Evolutionary conservation across 148 eudicot species (phyloP), one percentile per base, ranked within the genome.

Genomic region (Chenopodium formosanum): DNA sequence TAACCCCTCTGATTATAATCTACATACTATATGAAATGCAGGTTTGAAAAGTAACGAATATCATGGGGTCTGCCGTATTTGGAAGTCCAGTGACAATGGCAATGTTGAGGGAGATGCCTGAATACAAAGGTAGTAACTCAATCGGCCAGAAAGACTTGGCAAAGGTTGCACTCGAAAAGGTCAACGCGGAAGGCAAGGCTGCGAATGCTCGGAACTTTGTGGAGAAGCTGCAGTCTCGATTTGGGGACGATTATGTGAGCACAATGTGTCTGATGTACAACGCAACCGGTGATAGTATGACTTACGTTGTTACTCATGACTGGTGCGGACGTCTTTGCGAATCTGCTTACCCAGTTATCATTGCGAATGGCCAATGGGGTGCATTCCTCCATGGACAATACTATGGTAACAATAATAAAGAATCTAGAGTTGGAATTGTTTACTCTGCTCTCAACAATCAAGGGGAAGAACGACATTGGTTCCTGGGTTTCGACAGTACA

Each of bases 231-330:
- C 64, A 60, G 22, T 0, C 22, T 19, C 64, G 64, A 60, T 60
- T 16, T 60, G 23, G 20, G 19, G 64, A 20, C 0, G 73, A 48
- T 13, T 2, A 1, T 1, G 56, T n/a, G 2, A 16, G 73, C 22
- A 46, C 73, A 1, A 22, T 78, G 52, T 22, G 62, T 48, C 6
- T 65, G 80, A 34, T 78, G n/a, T 67, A 78, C 73, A 67, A 65
- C 27, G 72, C 73, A 9, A 78, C 80, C 3, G 80, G 80, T 22
- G 79, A 62, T 0, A 62, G 31, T 8, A 40, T 77, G 16, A 60
- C 52, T 2, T 16, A 10, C 16, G 47, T 20, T 1, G 44, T 5
- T 1, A 3, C 5, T 65, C 31, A 0, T 19, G 70, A 34, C 37
- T 77, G 50, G 29, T 0, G 34, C 1, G 79, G 79, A 7, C 50